Evolutionary conservation across 768 basidiomycete genomes (phyloP).

Genomic region (Lactarius evosmus): DNA sequence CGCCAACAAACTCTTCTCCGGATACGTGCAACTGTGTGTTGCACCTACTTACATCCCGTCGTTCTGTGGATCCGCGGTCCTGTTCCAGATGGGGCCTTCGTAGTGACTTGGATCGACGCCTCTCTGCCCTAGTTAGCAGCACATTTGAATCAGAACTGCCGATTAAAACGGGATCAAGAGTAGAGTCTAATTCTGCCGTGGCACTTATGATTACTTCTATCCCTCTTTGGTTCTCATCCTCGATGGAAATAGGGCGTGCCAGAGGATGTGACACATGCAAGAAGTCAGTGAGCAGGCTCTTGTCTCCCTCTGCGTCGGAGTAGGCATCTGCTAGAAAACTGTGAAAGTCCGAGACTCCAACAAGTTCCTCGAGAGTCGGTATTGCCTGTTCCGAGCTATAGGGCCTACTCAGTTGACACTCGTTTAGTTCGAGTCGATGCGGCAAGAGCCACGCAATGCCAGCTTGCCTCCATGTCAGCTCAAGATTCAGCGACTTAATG

Average conservation of each 20-base stretch:
- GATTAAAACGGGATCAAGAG: not conserved
- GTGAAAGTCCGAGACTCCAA: conserved; percentile 10
- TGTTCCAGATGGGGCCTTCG: not conserved
- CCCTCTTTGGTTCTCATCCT: conserved; percentile 13
- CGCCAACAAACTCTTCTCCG: not conserved
- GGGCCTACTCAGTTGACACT: conserved; percentile 11
- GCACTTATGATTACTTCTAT: not conserved
- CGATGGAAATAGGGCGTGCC: not conserved
- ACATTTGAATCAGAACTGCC: conserved; percentile 7
- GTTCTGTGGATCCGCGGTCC: not conserved
- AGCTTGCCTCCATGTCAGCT: conserved; percentile 25
- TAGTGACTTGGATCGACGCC: conserved; percentile 1
- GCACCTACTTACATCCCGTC: not conserved
- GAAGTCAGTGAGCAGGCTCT: not conserved
- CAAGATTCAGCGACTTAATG: conserved; percentile 21
- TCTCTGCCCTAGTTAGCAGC: conserved; percentile 17
- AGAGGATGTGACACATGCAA: not conserved
- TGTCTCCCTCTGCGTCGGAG: not conserved
- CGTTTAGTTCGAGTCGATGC: conserved; percentile 4
- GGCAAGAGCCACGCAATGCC: not conserved
- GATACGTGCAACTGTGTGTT: not conserved
- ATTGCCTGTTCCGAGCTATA: conserved; percentile 13
- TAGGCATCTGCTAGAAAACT: not conserved
- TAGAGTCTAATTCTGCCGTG: not conserved
- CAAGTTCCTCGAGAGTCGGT: conserved; percentile 21